Evolutionary conservation across 2,329 filamentous ascomycete species (phyloP), one percentile per base, ranked within the genome.

Genomic region (Hypomyces perniciosus): DNA sequence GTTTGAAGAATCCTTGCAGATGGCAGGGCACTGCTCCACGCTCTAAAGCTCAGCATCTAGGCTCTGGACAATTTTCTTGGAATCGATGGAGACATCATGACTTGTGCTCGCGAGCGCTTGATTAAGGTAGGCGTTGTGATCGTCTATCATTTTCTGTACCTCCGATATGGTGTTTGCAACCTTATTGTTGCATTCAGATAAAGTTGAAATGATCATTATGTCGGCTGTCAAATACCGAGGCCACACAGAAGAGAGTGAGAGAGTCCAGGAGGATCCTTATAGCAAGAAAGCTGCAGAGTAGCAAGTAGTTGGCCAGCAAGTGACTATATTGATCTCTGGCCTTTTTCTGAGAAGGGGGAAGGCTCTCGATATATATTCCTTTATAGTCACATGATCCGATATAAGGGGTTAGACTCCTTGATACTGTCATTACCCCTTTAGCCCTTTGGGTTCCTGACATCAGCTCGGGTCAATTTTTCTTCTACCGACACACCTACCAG

Each of bases 1-100:
- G 9, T 44, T 26, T 8, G 53, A 45, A 2, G 53, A 49, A n/a
- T 42, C 33, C 20, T 46, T 48, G 38, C 49, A 54, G 33, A 54
- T 43, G 9, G 35, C 46, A 9, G 52, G 37, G 27, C 48, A 47
- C 38, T 54, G 49, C 37, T 43, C 40, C 8, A 42, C 38, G 8
- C 37, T 52, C 28, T 50, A 34, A 12, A 50, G 20, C 30, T 54
- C 52, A 9, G 33, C 34, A 5, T 37, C 31, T 3, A 54, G 48
- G 6, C 38, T 20, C 31, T 31, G 48, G 13, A 45, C 41, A n/a
- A 38, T 33, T 20, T 34, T 34, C 5, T 35, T 6, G 10, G 30
- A 33, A 13, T 30, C 34, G 30, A 37, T 12, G 10, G 8, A 35
- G 9, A 39, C n/a, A 8, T 28, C 34, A 9, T 29, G 20, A n/a